Percentiles rank a stretch among this genome's conserved stretches.
These are phyloP conservation scores for Pythium rishiriense DNA, from an alignment of 352 stramenopile genomes.

Conservation along the genomic window DNA sequence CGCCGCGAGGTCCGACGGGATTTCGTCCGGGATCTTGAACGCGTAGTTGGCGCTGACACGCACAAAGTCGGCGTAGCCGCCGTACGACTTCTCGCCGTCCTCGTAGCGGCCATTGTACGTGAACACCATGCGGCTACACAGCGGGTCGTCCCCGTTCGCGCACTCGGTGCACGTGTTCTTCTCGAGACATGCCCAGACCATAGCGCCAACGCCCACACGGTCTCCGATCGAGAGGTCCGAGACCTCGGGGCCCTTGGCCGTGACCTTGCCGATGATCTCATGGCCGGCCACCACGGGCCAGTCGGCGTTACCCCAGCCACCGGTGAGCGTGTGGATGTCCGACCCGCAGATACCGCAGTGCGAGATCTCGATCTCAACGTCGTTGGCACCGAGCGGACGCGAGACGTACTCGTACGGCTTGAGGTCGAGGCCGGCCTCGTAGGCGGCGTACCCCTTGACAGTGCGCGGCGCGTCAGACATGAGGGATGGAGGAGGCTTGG, in stretches of 20 bases:
- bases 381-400: conserved; percentile 24
- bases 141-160: conserved; percentile 50
- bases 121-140: conserved; percentile 17
- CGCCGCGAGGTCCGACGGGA: conserved; percentile 43
- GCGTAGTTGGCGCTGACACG: conserved; percentile 75
- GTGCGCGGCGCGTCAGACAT: conserved; percentile 25
- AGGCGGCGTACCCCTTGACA: conserved; percentile 20
- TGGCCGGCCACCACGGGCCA: not conserved
- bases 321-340: conserved; percentile 30
- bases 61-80: too few relatives aligned
- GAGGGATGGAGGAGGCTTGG: too few relatives aligned
- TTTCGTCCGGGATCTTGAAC: conserved; percentile 60
- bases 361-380: conserved; percentile 34
- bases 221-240: conserved; percentile 50
- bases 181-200: too few relatives aligned
- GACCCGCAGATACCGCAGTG: conserved; percentile 36
- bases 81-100: too few relatives aligned
- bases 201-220: conserved; percentile 35
- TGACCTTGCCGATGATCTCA: not conserved
- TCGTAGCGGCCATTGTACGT: too few relatives aligned
- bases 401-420: conserved; percentile 30
- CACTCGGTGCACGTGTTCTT: conserved; percentile 54
- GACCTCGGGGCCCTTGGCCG: conserved; percentile 44
- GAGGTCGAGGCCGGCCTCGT: conserved; percentile 9
- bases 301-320: not conserved